phyloP scores from a whole-genome alignment of 2,329 filamentous ascomycete genomes.

The Fusarium neocosmosporiellum region DNA sequence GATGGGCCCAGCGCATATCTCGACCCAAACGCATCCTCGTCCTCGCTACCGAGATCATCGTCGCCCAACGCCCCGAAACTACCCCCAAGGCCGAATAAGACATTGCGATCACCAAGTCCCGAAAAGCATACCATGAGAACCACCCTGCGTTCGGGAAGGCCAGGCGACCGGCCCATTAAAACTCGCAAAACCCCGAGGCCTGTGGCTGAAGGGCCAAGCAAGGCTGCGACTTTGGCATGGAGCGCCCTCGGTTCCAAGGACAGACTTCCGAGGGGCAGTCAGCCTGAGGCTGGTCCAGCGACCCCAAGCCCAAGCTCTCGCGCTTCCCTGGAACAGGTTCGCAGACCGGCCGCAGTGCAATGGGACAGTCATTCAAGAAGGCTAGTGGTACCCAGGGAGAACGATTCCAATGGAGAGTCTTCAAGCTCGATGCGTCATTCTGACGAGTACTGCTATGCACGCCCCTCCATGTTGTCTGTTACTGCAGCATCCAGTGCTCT shows the following conservation, averaged over 20 bases:
- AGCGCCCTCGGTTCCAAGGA: constrained; percentile 57
- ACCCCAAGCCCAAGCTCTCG: constrained; percentile 35
- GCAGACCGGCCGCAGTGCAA: constrained; percentile 51
- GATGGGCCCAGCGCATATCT: constrained; percentile 45
- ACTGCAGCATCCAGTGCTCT: constrained; percentile 68
- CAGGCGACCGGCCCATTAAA: constrained; percentile 56
- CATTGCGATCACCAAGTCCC: constrained; percentile 64
- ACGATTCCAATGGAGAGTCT: constrained; percentile 46
- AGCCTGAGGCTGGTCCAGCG: constrained; percentile 39
- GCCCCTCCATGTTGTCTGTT: constrained; percentile 62
- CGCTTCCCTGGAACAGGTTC: constrained; percentile 47
- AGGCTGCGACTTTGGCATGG: constrained; percentile 74
- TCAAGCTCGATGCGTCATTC: constrained; percentile 50
- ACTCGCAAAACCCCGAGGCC: constrained; percentile 55
- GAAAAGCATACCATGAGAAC: constrained; percentile 72
- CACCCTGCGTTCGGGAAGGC: constrained; percentile 65
- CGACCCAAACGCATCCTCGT: constrained; percentile 20
- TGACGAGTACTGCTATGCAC: constrained; percentile 52
- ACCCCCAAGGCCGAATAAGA: constrained; percentile 50
- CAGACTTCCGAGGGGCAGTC: constrained; percentile 42
- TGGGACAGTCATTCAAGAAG: constrained; percentile 68
- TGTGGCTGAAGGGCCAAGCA: constrained; percentile 66
- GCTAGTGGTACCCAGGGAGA: constrained; percentile 56
- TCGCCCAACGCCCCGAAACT: constrained; percentile 46
- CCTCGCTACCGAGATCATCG: constrained; percentile 43